Conservation (phyloP, 768 basidiomycete genomes). For the Cyclocybe aegerita region DNA sequence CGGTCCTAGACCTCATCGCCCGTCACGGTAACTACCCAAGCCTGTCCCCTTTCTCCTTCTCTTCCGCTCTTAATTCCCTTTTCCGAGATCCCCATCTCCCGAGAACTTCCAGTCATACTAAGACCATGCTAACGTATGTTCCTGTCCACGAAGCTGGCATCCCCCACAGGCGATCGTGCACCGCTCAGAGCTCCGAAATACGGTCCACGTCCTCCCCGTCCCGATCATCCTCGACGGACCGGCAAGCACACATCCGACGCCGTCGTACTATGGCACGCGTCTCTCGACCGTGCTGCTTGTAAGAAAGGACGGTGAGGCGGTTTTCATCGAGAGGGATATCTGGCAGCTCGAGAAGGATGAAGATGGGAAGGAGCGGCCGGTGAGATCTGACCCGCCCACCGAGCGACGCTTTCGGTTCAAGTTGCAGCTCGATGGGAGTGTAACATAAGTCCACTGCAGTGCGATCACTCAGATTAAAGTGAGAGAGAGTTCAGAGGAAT, state of each 20-base stretch:
- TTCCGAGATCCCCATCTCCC: constrained; percentile 11
- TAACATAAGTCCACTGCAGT: neutral
- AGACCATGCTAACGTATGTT: constrained; percentile 3
- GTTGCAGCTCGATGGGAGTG: constrained; percentile 23
- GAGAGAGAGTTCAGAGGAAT: neutral
- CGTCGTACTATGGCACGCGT: constrained; percentile 64
- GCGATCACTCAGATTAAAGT: too few relatives aligned
- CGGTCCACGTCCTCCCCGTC: constrained; percentile 64
- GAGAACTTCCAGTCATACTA: constrained; percentile 24
- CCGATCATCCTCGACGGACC: constrained; percentile 30
- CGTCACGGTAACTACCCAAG: neutral
- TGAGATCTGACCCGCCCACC: constrained; percentile 36
- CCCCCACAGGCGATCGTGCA: constrained; percentile 42
- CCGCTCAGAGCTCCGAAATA: constrained; percentile 56
- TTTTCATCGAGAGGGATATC: constrained; percentile 73
- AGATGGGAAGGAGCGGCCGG: constrained; percentile 15
- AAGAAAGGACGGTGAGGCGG: constrained; percentile 52
- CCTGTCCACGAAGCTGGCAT: constrained; percentile 42
- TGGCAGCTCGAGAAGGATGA: constrained; percentile 50
- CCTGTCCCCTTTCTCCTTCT: too few relatives aligned
- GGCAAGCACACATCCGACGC: constrained; percentile 9
- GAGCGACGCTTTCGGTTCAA: constrained; percentile 55
- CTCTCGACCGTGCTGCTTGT: constrained; percentile 73
- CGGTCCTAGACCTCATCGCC: neutral
- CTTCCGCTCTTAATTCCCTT: constrained; percentile 4